Percentiles rank a stretch among this genome's conserved stretches.
Conservation (phyloP, 805 yeast genomes). For the Metschnikowia gelsemii region DNA sequence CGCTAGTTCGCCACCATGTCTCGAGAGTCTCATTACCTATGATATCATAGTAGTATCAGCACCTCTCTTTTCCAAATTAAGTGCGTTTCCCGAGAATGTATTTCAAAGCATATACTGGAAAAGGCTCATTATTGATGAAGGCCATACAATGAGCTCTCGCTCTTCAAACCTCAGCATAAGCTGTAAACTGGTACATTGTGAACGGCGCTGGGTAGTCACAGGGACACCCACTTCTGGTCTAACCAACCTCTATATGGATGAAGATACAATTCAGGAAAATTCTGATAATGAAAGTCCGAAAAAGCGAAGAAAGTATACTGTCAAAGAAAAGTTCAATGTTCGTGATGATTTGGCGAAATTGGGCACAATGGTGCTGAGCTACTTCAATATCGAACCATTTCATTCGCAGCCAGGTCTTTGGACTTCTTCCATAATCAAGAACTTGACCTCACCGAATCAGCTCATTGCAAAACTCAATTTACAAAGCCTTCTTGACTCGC, state of each 20-base stretch:
- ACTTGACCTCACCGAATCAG: conserved; percentile 38
- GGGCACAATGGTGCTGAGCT: conserved; percentile 52
- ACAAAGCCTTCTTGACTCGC: conserved; percentile 40
- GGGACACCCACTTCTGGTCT: conserved; percentile 77
- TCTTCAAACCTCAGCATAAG: conserved; percentile 49
- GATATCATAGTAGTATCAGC: conserved; percentile 55
- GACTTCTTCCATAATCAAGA: conserved; percentile 46
- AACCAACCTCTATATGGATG: conserved; percentile 54
- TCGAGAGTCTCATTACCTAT: conserved; percentile 37
- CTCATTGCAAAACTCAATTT: conserved; percentile 46
- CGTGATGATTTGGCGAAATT: conserved; percentile 52
- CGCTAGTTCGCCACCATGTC: conserved; percentile 24
- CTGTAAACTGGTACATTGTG: conserved; percentile 51
- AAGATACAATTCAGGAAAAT: conserved; percentile 19
- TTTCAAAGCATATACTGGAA: conserved; percentile 59
- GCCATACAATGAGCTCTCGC: conserved; percentile 60
- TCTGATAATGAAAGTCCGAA: conserved; percentile 14
- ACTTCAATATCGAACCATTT: conserved; percentile 62
- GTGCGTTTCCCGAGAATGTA: conserved; percentile 27
- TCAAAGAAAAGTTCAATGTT: conserved; percentile 51
- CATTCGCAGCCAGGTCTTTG: conserved; percentile 46
- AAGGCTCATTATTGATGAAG: conserved; percentile 71
- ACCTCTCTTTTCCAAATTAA: conserved; percentile 40
- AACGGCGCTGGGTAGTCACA: conserved; percentile 70
- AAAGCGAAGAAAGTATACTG: conserved; percentile 38